Base-by-base conservation (phyloP, 768 basidiomycete species). In the Tricholoma saponaceum region DNA sequence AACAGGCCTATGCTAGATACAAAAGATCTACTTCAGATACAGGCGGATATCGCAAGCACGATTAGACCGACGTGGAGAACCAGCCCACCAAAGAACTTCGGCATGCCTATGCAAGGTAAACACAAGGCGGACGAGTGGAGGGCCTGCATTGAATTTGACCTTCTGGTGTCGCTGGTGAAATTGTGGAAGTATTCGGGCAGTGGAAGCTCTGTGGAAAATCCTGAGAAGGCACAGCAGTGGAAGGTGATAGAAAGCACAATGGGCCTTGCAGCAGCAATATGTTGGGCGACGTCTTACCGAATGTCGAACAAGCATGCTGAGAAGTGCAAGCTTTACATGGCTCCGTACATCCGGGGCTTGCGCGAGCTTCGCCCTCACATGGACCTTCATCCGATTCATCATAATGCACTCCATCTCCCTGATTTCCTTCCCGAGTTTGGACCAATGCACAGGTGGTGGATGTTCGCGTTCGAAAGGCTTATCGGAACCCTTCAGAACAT, bases 391-490 rank as follows among this genome's bases (percentile, higher is more conserved):
- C 52, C 22, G 8, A 53, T 20, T 20, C 33, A 35, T 25, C 52
- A 53, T 20, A 14, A 37, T 6, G 4, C 33, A 9, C 52, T 53
- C 9, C 52, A 53, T n/a, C 13, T 53, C 3, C 5, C 12, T 23
- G 52, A 53, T 4, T 23, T 7, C n/a, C 9, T 53, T 10, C 3
- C 5, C 7, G 16, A 14, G 10, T 53, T 37, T 56, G 57, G 60
- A 3, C 62, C 58, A 13, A 41, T 55, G 25, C 55, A 62, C 25
- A 56, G 63, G 0, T 62, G 58, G 57, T 64, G 63, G 62, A 33
- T 53, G 0, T 66, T 64, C 49, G 30, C 51, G 3, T 62, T 61
- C 16, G 60, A 67, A 46, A 23, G 52, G 5, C n/a, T 59, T 1
- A 65, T 61, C 7, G 56, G 61, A 0, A 32, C 32, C 2, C 37